A percentile compares a stretch with the other conserved stretches of the same genome.
These are phyloP conservation scores for Sideroxylon spinosum DNA, from an alignment of 179 eudicot species.

Conservation along the genomic window DNA sequence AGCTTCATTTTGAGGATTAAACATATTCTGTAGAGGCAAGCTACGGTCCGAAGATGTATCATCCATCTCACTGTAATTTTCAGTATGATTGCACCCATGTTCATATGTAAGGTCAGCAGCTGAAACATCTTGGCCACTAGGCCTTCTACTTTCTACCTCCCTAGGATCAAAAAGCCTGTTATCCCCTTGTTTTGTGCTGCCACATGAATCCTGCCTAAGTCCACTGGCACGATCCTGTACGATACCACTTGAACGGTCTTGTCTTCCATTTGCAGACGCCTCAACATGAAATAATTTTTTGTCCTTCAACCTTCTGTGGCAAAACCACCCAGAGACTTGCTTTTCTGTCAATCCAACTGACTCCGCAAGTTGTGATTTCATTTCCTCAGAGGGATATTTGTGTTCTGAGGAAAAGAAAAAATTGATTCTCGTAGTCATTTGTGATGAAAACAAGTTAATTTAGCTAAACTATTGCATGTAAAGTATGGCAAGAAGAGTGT, in stretches of 20 bases:
- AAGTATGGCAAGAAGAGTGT: constrained; percentile 1
- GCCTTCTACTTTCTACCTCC: constrained; percentile 83
- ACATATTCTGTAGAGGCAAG: constrained; percentile 43
- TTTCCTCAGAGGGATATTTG: constrained; percentile 74
- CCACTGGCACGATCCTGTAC: constrained; percentile 91
- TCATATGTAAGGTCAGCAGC: constrained; percentile 44
- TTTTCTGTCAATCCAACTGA: constrained; percentile 76
- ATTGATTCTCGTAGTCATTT: not conserved
- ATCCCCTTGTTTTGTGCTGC: constrained; percentile 85
- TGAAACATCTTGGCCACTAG: constrained; percentile 40
- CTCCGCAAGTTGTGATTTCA: constrained; percentile 63
- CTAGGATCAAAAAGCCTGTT: constrained; percentile 47
- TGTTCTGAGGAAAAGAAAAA: constrained; percentile 51
- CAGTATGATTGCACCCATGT: constrained; percentile 36
- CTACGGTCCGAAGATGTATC: constrained; percentile 82
- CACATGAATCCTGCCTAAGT: constrained; percentile 87
- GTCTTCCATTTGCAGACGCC: constrained; percentile 45
- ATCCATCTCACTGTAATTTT: constrained; percentile 37
- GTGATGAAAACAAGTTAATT: not conserved
- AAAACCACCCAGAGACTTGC: constrained; percentile 96
- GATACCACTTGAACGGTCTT: constrained; percentile 70
- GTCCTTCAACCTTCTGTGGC: constrained; percentile 95
- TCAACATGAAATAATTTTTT: constrained; percentile 55
- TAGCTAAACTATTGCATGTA: not conserved
- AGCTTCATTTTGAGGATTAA: constrained; percentile 34